These are phyloP conservation scores for Ogataea trehalophila DNA, from an alignment of 805 yeast genomes.

Conservation along the genomic window DNA sequence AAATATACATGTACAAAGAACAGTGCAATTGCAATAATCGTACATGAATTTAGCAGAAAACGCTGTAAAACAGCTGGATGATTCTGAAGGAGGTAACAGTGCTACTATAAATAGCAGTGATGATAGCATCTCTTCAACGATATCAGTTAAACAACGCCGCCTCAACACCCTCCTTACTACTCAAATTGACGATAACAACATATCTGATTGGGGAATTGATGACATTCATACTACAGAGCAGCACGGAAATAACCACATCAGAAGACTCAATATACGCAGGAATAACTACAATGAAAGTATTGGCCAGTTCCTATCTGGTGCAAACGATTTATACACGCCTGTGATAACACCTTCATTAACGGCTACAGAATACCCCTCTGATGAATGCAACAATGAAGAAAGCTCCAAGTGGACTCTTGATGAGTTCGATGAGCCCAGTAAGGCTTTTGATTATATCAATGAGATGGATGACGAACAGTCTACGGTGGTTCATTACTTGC, in stretches of 20 bases:
- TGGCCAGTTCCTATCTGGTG: neutral
- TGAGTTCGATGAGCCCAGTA: neutral
- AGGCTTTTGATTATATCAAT: neutral
- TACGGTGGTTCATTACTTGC: neutral
- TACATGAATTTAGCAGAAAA: conserved; percentile 1
- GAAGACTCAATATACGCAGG: neutral
- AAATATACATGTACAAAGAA: neutral
- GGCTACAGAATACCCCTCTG: neutral
- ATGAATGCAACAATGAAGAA: neutral
- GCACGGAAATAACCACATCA: neutral
- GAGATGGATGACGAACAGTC: neutral
- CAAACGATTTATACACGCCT: neutral
- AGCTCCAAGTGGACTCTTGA: neutral
- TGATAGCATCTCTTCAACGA: neutral
- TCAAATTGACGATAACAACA: neutral
- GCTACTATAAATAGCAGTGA: neutral
- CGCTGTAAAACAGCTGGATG: neutral
- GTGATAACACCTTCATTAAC: neutral
- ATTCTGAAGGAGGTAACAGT: neutral
- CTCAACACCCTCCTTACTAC: neutral
- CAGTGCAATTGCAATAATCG: neutral
- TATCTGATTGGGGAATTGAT: conserved; percentile 23
- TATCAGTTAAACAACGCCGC: neutral
- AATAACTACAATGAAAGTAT: neutral
- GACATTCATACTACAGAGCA: conserved; percentile 2